Base-by-base conservation (phyloP, 495 filamentous ascomycete genomes). In the Rhypophila decipiens region DNA sequence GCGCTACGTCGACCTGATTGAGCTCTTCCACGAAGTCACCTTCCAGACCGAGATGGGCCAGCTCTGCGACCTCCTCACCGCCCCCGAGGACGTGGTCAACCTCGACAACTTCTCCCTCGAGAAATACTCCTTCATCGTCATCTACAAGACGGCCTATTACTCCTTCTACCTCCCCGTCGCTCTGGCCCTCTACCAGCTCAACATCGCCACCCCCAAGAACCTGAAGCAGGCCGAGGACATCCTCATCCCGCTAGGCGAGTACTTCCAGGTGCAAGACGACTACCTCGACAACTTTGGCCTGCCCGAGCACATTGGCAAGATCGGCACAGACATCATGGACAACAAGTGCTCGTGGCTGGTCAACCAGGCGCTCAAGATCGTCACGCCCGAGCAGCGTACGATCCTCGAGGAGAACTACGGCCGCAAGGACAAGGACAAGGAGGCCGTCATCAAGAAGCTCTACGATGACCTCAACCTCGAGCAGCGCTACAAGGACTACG, bases 71-170 rank as follows among this genome's bases (percentile, higher is more conserved):
- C 77, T 98, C 49, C 82, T 97, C 57, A 97, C 94, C 21, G 93
- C 93, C 15, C 93, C 93, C 33, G 93, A 98, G 69, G 90, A 96
- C 64, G 73, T 83, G 24, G 77, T 95, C 51, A 80, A 98, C 68
- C 83, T 98, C 44, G 73, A 85, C 76, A 90, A 91, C 72, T 98
- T 98, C 79, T 85, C 79, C 65, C 74, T 95, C 68, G 79, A 93
- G 54, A 98, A 97, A 75, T 95, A 95, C 77, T 84, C 75, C 64
- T 98, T 97, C 77, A 98, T 98, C 63, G 93, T 98, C 67, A 87
- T 90, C 70, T 96, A 90, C 82, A 98, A 98, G 80, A 98, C 94
- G 23, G 94, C 93, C 31, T 98, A 91, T 73, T 98, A 98, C 76
- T 87, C 81, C 60, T 98, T 98, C 79, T 97, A 97, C 73, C 86